Percentiles rank a stretch among this genome's conserved stretches.
Conservation (phyloP, 1,284 basidiomycete species). For the Cystobasidium pallidum region DNA sequence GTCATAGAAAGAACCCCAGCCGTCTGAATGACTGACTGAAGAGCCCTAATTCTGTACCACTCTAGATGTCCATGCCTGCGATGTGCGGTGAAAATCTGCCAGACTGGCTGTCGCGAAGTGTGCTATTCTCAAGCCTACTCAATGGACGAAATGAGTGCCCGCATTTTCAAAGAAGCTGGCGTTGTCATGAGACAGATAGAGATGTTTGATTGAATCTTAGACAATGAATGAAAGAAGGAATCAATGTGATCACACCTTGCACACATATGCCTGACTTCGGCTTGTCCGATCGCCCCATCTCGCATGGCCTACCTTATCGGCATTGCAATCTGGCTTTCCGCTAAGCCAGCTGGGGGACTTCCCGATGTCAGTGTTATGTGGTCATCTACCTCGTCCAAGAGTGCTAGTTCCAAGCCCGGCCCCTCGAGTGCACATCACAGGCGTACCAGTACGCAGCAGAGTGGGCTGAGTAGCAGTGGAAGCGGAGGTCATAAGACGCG, state of each 20-base stretch:
- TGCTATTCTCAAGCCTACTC: conserved; percentile 96
- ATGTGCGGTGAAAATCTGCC: conserved; percentile 96
- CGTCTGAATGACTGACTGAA: too few relatives aligned
- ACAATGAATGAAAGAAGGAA: not conserved
- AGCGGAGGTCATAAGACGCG: conserved; percentile 16
- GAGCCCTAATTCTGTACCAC: conserved; percentile 7
- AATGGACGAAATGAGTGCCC: conserved; percentile 67
- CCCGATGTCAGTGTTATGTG: conserved; percentile 24
- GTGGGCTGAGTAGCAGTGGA: conserved; percentile 23
- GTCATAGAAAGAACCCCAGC: too few relatives aligned
- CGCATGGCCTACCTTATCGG: conserved; percentile 15
- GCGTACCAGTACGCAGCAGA: conserved; percentile 30
- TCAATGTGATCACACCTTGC: not conserved
- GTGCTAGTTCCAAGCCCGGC: not conserved
- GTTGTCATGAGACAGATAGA: conserved; percentile 56
- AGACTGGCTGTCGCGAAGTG: conserved; percentile 88
- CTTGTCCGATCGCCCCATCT: too few relatives aligned
- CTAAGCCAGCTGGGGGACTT: not conserved
- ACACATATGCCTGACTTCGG: too few relatives aligned
- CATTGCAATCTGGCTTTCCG: not conserved
- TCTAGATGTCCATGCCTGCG: conserved; percentile 91
- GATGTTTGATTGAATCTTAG: conserved; percentile 16
- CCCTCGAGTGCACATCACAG: conserved; percentile 25
- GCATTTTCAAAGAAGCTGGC: conserved; percentile 57
- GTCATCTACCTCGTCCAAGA: conserved; percentile 31